phyloP scores from a whole-genome alignment of 2,329 filamentous ascomycete species.

The Fusarium azukiicola region DNA sequence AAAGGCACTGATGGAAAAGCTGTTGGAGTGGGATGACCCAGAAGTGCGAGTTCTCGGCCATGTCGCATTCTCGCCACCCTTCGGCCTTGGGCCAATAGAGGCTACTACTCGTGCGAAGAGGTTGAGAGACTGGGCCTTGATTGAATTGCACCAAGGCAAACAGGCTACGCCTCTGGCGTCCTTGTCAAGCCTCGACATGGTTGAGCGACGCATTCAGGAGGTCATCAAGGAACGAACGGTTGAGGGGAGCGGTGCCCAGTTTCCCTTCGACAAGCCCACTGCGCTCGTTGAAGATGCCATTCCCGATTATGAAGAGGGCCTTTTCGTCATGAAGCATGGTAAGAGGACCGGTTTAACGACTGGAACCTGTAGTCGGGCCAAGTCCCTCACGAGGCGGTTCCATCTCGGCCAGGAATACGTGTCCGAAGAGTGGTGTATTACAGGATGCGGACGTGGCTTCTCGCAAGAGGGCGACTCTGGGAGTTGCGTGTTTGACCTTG shows the following conservation, averaged over 20 bases:
- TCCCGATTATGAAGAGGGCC: too few relatives aligned
- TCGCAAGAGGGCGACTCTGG: slow-evolving; percentile 22
- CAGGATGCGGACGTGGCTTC: neutral
- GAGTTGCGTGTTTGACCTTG: slow-evolving; percentile 25
- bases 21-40: neutral
- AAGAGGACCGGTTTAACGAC: neutral
- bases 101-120: neutral
- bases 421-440: slow-evolving; percentile 35
- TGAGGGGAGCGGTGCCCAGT: too few relatives aligned
- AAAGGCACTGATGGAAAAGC: neutral
- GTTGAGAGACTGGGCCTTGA: slow-evolving; percentile 11
- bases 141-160: slow-evolving; percentile 13
- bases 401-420: neutral
- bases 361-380: neutral
- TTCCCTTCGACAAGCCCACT: too few relatives aligned
- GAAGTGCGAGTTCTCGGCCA: neutral
- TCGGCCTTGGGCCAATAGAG: neutral
- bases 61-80: neutral
- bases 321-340: neutral
- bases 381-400: neutral
- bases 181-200: neutral
- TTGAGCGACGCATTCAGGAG: neutral
- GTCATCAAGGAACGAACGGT: too few relatives aligned
- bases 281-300: too few relatives aligned
- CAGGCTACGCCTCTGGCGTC: neutral